Evolutionary conservation across 2,329 filamentous ascomycete species (phyloP), one percentile per base, ranked within the genome.

Genomic region (Trichoderma breve): DNA sequence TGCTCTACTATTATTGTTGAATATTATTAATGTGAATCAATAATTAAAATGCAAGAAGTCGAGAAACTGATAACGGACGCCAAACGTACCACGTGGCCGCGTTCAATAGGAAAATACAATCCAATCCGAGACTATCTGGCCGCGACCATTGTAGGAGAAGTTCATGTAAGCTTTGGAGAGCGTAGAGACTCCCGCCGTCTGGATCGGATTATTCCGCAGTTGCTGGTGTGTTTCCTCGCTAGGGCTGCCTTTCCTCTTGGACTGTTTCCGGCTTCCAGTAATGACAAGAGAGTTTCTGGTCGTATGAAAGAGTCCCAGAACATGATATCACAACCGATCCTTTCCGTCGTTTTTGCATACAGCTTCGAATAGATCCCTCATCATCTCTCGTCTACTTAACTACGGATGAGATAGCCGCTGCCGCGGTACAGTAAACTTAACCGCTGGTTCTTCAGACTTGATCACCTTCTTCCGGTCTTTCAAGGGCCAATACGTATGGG

Each of bases 61-160:
- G 1, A 18, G 18, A n/a, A 7, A 4, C 7, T 1, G 18, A 43
- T 18, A 43, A 18, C 18, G 39, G 18, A 18, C 18, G 18, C 2
- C 18, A 43, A n/a, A 9, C 39, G 39, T n/a, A n/a, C 39, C 15
- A n/a, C 39, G 39, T 43, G 1, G 39, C 39, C 18, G 0, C 1
- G 15, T 18, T 43, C 39, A 43, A 43, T n/a, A 18, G 7, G 18
- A 8, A 43, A 43, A 43, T 9, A 43, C 15, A 3, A 43, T 43
- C 8, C 0, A 18, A 43, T 43, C 0, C 8, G 3, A 43, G 39
- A n/a, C 18, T 18, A 43, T 1, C 3, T n/a, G 18, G 0, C 2
- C 6, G 18, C 15, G 1, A 1, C 7, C 39, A 43, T 43, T 1
- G 7, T 18, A 43, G 8, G 39, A 1, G 6, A 43, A 18, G 7